These are phyloP conservation scores for Clavulina sp. DNA, from an alignment of 768 basidiomycete species.

Conservation along the genomic window DNA sequence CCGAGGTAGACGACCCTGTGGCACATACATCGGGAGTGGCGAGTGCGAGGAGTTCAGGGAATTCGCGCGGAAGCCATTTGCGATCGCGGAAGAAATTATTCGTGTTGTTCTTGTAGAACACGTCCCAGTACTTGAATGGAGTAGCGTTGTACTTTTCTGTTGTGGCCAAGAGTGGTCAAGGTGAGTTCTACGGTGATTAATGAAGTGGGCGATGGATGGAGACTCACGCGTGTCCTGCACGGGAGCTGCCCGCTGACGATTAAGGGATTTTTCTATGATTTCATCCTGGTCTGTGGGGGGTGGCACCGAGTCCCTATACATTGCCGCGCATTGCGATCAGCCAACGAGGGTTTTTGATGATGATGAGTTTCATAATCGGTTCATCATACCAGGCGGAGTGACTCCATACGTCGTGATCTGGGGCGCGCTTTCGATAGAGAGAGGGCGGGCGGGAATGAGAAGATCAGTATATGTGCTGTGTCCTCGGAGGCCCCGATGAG, in stretches of 20 bases:
- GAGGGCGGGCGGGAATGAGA: no score
- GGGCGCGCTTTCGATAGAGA: background rate
- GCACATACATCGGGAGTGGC: conserved; percentile 42
- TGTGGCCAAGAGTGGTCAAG: background rate
- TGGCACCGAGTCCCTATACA: conserved; percentile 55
- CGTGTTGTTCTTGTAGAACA: conserved; percentile 75
- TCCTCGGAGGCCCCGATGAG: background rate
- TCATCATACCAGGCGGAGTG: conserved; percentile 60
- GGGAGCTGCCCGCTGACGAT: conserved; percentile 50
- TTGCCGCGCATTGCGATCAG: background rate
- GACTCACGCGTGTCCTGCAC: conserved; percentile 56
- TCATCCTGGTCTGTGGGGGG: conserved; percentile 66
- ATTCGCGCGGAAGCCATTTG: conserved; percentile 93
- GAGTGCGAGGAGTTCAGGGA: conserved; percentile 66
- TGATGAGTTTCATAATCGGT: background rate
- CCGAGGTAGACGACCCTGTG: background rate
- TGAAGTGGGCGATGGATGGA: conserved; percentile 14
- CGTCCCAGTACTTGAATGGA: conserved; percentile 47
- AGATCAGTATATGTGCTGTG: no score
- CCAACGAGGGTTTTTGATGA: background rate
- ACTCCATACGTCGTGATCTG: conserved; percentile 37
- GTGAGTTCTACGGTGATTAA: background rate
- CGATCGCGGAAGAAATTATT: conserved; percentile 89
- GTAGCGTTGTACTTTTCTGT: conserved; percentile 18
- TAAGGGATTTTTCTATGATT: conserved; percentile 50